These are phyloP conservation scores for Botrytis sinoallii DNA, from an alignment of 2,329 filamentous ascomycete genomes.

Conservation along the genomic window DNA sequence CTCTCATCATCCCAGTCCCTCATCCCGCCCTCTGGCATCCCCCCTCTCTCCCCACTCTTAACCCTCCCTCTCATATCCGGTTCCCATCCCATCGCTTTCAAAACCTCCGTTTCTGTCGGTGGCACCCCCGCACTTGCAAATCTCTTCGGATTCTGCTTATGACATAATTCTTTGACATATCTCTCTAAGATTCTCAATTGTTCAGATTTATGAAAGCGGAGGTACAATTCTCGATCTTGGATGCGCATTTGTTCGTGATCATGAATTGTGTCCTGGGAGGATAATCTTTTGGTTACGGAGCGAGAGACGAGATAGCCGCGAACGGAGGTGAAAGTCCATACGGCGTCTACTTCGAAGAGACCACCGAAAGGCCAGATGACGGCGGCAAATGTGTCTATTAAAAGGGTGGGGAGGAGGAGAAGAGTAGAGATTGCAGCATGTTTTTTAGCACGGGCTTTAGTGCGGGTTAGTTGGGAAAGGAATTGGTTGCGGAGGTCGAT, in stretches of 20 bases:
- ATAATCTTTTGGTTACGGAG: neutral
- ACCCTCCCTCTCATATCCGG: constrained; percentile 14
- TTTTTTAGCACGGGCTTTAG: neutral
- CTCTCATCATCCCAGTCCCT: constrained; percentile 22
- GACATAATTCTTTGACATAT: constrained; percentile 2
- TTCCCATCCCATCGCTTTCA: constrained; percentile 22
- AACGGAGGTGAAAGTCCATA: constrained; percentile 36
- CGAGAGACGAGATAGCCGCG: constrained; percentile 21
- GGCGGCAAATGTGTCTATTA: constrained; percentile 28
- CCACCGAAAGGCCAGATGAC: constrained; percentile 38
- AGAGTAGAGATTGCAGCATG: constrained; percentile 5
- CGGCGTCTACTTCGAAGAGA: constrained; percentile 36
- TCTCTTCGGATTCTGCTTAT: constrained; percentile 14
- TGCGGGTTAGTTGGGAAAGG: neutral
- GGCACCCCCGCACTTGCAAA: constrained; percentile 22
- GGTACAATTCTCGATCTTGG: neutral
- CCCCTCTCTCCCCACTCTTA: constrained; percentile 8
- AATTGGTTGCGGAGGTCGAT: neutral
- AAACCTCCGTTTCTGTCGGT: constrained; percentile 20
- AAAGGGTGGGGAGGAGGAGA: constrained; percentile 1
- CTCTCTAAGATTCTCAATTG: neutral
- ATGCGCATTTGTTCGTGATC: neutral
- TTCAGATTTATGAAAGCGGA: neutral
- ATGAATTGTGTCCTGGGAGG: neutral
- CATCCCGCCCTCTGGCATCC: constrained; percentile 4